phyloP scores from a whole-genome alignment of 768 basidiomycete species.

The Phlebiopsis gigantea region DNA sequence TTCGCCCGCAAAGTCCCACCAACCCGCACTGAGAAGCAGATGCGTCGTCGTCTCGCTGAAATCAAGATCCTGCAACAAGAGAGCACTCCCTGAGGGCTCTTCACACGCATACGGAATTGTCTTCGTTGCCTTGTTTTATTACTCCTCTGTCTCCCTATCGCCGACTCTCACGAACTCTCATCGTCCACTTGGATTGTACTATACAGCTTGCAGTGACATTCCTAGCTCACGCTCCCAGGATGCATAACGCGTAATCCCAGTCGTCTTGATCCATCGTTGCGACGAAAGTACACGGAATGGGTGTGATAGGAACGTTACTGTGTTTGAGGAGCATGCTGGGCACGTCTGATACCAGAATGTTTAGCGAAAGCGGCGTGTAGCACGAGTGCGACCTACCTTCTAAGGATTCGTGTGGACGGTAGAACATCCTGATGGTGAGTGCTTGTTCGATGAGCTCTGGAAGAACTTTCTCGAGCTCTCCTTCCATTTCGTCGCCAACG shows the following conservation, averaged over 20 bases:
- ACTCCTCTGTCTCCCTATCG: no score
- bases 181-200: neutral
- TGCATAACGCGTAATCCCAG: conserved; percentile 56
- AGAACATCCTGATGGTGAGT: conserved; percentile 45
- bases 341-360: conserved; percentile 15
- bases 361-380: neutral
- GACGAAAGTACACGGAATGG: conserved; percentile 49
- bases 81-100: conserved; percentile 26
- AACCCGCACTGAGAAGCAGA: conserved; percentile 88
- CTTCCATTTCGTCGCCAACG: conserved; percentile 6
- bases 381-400: conserved; percentile 22
- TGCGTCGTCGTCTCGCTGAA: conserved; percentile 73
- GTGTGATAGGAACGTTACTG: conserved; percentile 35
- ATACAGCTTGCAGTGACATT: neutral
- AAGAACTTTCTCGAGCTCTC: conserved; percentile 12
- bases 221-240: conserved; percentile 25
- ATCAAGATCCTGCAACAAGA: conserved; percentile 73
- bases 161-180: neutral
- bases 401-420: conserved; percentile 25
- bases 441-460: conserved; percentile 17
- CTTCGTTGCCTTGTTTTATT: neutral
- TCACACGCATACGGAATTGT: neutral
- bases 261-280: conserved; percentile 35
- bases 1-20: conserved; percentile 80
- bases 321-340: conserved; percentile 23